phyloP scores from a whole-genome alignment of 208 protist genomes.

The Wallacemonas collosoma region DNA sequence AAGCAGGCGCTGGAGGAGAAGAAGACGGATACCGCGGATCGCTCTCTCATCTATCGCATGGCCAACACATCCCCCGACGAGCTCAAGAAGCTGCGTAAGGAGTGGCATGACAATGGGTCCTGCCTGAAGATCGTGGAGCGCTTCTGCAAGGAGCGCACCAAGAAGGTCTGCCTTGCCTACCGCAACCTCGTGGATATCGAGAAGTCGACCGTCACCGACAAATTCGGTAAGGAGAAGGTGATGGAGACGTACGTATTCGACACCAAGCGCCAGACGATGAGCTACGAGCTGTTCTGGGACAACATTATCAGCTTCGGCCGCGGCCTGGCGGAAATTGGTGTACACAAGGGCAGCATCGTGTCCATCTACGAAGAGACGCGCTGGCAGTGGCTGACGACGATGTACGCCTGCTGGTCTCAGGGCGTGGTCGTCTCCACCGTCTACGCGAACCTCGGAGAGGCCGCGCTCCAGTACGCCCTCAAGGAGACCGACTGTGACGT shows the following conservation, averaged over 20 bases:
- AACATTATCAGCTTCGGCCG: constrained; percentile 52
- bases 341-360: constrained; percentile 45
- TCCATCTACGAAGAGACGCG: constrained; percentile 86
- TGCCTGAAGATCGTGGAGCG: constrained; percentile 38
- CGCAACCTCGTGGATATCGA: constrained; percentile 55
- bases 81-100: constrained; percentile 38
- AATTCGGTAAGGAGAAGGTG: constrained; percentile 43
- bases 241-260: constrained; percentile 75
- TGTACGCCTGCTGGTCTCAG: constrained; percentile 71
- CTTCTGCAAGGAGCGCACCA: constrained; percentile 47
- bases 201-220: constrained; percentile 29
- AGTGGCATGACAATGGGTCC: constrained; percentile 47
- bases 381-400: constrained; percentile 77
- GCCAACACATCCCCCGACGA: constrained; percentile 46
- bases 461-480: constrained; percentile 76
- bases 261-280: constrained; percentile 51
- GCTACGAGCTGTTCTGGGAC: constrained; percentile 52
- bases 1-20: constrained; percentile 37
- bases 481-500: constrained; percentile 60
- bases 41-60: constrained; percentile 73
- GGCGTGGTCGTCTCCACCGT: constrained; percentile 69
- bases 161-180: constrained; percentile 53
- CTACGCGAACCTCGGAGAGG: constrained; percentile 87
- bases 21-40: constrained; percentile 38
- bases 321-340: constrained; percentile 59